Evolutionary conservation across 2,329 filamentous ascomycete genomes (phyloP).

Genomic region (Remersonia thermophila): DNA sequence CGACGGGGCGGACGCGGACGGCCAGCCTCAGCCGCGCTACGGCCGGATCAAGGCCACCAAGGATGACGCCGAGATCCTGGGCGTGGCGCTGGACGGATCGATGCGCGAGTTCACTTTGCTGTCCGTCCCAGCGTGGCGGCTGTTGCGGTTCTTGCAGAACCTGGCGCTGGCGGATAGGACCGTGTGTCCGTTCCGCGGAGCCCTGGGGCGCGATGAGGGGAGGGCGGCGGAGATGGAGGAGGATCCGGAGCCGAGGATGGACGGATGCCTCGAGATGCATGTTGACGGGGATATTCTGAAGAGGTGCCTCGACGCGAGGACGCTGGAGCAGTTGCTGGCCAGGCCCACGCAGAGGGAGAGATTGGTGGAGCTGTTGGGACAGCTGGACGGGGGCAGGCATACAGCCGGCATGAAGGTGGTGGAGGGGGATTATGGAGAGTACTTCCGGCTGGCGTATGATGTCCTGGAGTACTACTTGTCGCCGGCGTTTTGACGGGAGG

Average conservation of each 20-base stretch:
- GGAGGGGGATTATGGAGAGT: conserved; percentile 19
- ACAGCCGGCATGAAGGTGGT: conserved; percentile 22
- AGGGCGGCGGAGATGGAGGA: conserved; percentile 13
- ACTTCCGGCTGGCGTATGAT: conserved; percentile 39
- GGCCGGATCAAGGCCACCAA: conserved; percentile 30
- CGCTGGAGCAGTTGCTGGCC: conserved; percentile 31
- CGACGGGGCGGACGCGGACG: not conserved
- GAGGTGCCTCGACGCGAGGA: conserved; percentile 36
- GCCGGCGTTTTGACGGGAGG: conserved; percentile 31
- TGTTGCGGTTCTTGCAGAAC: conserved; percentile 64
- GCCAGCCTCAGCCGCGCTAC: conserved; percentile 25
- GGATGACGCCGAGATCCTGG: conserved; percentile 44
- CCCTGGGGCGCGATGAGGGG: not conserved
- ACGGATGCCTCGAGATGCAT: conserved; percentile 41
- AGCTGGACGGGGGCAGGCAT: conserved; percentile 34
- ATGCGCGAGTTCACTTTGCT: conserved; percentile 60
- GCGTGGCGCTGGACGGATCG: conserved; percentile 56
- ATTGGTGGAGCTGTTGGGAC: conserved; percentile 37
- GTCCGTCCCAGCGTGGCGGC: conserved; percentile 45
- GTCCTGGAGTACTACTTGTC: conserved; percentile 42
- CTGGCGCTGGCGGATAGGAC: conserved; percentile 38
- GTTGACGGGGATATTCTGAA: conserved; percentile 55
- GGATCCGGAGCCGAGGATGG: conserved; percentile 27
- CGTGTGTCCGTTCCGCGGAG: conserved; percentile 35
- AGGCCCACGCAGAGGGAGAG: conserved; percentile 23